Percentiles rank a stretch among this genome's conserved stretches.
Conservation (phyloP, 2,329 filamentous ascomycete species). For the Cladophialophora yegresii region DNA sequence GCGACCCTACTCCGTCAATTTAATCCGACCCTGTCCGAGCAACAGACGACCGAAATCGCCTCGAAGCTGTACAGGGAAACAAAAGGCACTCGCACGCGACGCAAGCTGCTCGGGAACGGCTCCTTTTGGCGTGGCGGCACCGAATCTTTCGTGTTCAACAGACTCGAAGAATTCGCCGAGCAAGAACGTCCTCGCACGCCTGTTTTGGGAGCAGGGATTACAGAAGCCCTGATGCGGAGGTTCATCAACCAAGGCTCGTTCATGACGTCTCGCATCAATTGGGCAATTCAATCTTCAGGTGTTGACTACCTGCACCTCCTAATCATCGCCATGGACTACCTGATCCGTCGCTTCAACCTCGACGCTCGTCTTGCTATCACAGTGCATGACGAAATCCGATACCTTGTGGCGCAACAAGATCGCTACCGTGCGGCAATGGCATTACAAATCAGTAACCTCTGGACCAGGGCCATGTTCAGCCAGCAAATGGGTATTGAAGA, state of each 20-base stretch:
- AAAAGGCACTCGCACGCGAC: slow-evolving; percentile 82
- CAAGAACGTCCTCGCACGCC: slow-evolving; percentile 89
- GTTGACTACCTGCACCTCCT: slow-evolving; percentile 96
- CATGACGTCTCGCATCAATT: slow-evolving; percentile 95
- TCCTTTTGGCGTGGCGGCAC: slow-evolving; percentile 95
- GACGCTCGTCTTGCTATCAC: slow-evolving; percentile 85
- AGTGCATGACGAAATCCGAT: slow-evolving; percentile 96
- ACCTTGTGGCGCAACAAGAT: slow-evolving; percentile 81
- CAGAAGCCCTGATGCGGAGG: slow-evolving; percentile 85
- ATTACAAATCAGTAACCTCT: slow-evolving; percentile 88
- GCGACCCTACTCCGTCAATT: slow-evolving; percentile 88
- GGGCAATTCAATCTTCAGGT: slow-evolving; percentile 96
- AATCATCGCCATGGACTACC: slow-evolving; percentile 91
- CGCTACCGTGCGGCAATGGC: slow-evolving; percentile 90
- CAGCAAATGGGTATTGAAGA: slow-evolving; percentile 97
- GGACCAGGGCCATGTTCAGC: slow-evolving; percentile 96
- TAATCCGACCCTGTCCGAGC: slow-evolving; percentile 79
- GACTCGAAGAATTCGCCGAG: slow-evolving; percentile 94
- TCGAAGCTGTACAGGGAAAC: slow-evolving; percentile 81
- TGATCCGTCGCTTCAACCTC: slow-evolving; percentile 81
- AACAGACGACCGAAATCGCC: slow-evolving; percentile 73
- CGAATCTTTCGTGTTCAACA: slow-evolving; percentile 97
- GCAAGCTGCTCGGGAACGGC: slow-evolving; percentile 67
- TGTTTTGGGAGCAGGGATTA: slow-evolving; percentile 91
- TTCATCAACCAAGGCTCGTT: slow-evolving; percentile 88